Conservation (phyloP, 371 early-diverging fungal species). For the Apophysomyces ossiformis region DNA sequence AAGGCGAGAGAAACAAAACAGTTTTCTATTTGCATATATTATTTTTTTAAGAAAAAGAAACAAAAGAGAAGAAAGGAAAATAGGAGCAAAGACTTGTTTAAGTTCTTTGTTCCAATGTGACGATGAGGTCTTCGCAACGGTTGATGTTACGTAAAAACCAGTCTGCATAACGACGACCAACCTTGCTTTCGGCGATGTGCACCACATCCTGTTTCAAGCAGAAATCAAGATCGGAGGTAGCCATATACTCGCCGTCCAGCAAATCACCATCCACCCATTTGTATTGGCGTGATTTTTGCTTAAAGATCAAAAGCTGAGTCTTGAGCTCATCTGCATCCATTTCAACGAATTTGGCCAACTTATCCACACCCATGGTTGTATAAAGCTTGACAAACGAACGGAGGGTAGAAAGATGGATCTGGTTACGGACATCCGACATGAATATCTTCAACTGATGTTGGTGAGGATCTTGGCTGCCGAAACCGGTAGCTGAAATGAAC, state of each 20-base stretch:
- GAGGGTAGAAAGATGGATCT: slow-evolving; percentile 80
- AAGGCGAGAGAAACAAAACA: not conserved
- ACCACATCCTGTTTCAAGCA: slow-evolving; percentile 88
- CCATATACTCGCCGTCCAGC: slow-evolving; percentile 75
- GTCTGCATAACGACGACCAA: slow-evolving; percentile 88
- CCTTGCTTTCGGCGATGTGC: slow-evolving; percentile 88
- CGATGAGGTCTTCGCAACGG: slow-evolving; percentile 72
- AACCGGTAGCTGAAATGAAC: slow-evolving; percentile 85
- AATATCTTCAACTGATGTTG: slow-evolving; percentile 83
- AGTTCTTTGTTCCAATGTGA: slow-evolving; percentile 37
- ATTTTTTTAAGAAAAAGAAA: not conserved
- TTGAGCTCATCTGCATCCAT: slow-evolving; percentile 74
- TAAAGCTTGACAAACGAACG: slow-evolving; percentile 93
- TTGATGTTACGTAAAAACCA: slow-evolving; percentile 91
- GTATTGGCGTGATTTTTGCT: slow-evolving; percentile 88
- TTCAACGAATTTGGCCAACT: slow-evolving; percentile 85
- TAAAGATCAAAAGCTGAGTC: slow-evolving; percentile 84
- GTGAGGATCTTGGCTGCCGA: slow-evolving; percentile 66
- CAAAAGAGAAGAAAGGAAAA: not conserved
- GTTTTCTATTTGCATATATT: not conserved
- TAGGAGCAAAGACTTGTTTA: slow-evolving; percentile 18
- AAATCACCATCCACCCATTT: slow-evolving; percentile 73
- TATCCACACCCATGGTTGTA: slow-evolving; percentile 83
- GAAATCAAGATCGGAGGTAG: slow-evolving; percentile 86
- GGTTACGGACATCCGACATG: slow-evolving; percentile 79